Conservation (phyloP, 2,329 filamentous ascomycete species). For the Chaetomiaceae sp. region DNA sequence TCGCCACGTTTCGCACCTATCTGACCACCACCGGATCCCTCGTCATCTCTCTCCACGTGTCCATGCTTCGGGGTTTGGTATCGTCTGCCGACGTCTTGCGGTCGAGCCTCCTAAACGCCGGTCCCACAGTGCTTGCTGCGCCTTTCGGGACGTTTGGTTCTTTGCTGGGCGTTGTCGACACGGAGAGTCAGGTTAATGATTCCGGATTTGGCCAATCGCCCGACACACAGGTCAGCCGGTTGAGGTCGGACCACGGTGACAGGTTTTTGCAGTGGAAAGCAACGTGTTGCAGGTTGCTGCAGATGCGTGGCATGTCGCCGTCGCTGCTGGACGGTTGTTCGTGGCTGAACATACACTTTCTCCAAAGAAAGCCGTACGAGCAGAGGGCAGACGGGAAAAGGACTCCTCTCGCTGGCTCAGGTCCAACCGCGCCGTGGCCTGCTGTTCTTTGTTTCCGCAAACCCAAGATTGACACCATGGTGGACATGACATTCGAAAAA, state of each 20-base stretch:
- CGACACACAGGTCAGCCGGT: slow-evolving; percentile 45
- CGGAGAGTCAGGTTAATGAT: slow-evolving; percentile 33
- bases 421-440: slow-evolving; percentile 49
- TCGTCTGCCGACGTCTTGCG: slow-evolving; percentile 41
- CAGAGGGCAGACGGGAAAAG: slow-evolving; percentile 39
- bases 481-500: slow-evolving; percentile 36
- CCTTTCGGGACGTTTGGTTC: slow-evolving; percentile 49
- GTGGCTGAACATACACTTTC: slow-evolving; percentile 49
- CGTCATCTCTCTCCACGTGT: slow-evolving; percentile 45
- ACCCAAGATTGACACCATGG: slow-evolving; percentile 28
- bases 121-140: slow-evolving; percentile 47
- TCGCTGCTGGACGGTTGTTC: slow-evolving; percentile 39
- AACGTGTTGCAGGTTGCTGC: slow-evolving; percentile 47
- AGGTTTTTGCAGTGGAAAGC: slow-evolving; percentile 45
- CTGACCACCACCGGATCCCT: slow-evolving; percentile 53
- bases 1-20: slow-evolving; percentile 49
- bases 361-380: slow-evolving; percentile 41
- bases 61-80: slow-evolving; percentile 43
- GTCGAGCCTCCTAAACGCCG: slow-evolving; percentile 37
- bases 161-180: slow-evolving; percentile 35
- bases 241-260: slow-evolving; percentile 37
- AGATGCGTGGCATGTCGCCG: slow-evolving; percentile 45
- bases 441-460: slow-evolving; percentile 32
- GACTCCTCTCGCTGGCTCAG: slow-evolving; percentile 32
- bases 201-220: slow-evolving; percentile 45